phyloP scores from a whole-genome alignment of 2,329 filamentous ascomycete genomes.

The Cladophialophora yegresii region DNA sequence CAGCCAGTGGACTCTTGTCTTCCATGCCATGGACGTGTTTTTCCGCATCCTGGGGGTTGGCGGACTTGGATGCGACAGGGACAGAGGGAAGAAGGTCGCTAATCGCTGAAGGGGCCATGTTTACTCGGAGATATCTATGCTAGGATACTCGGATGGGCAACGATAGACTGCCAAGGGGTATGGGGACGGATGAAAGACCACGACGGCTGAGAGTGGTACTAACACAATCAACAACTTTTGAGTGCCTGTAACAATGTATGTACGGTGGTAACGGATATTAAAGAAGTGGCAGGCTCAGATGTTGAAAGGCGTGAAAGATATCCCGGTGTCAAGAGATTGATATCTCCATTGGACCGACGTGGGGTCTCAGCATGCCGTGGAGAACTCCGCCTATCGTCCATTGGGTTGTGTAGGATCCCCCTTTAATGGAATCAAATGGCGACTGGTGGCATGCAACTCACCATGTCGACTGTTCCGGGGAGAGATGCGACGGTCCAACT shows the following conservation, averaged over 20 bases:
- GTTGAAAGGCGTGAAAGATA: slow-evolving; percentile 12
- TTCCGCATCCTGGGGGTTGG: slow-evolving; percentile 21
- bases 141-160: not conserved
- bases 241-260: not conserved
- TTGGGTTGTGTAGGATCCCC: slow-evolving; percentile 3
- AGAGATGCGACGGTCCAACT: not conserved
- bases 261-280: not conserved
- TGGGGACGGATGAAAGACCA: not conserved
- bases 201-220: not conserved
- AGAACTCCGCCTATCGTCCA: slow-evolving; percentile 14
- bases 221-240: not conserved
- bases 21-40: slow-evolving; percentile 37
- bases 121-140: not conserved
- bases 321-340: slow-evolving; percentile 13
- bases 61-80: slow-evolving; percentile 21
- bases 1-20: slow-evolving; percentile 35
- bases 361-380: slow-evolving; percentile 1
- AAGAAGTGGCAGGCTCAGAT: not conserved
- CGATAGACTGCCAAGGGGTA: not conserved
- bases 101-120: slow-evolving; percentile 35
- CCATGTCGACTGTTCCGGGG: not conserved
- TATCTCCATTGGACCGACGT: slow-evolving; percentile 11
- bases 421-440: not conserved
- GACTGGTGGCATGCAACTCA: not conserved
- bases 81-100: slow-evolving; percentile 26